Evolutionary conservation across 2,329 filamentous ascomycete genomes (phyloP), one percentile per base, ranked within the genome.

Genomic region (Lecanicillium sp.): DNA sequence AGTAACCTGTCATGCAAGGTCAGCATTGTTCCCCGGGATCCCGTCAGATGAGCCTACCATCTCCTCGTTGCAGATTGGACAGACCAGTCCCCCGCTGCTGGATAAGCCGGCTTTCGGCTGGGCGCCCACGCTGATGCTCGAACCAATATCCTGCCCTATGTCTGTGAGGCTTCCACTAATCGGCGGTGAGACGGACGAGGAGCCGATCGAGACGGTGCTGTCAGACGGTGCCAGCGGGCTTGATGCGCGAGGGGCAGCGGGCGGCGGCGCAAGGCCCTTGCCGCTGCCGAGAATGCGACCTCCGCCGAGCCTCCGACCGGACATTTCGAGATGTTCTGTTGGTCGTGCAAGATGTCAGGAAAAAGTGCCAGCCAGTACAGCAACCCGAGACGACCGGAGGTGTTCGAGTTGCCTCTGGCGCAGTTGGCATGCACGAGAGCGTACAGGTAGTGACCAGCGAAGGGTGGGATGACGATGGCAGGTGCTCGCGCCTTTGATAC

Each of bases 41-140:
- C 21, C 12, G 24, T 15, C 23, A 3, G n/a, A n/a, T 8, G 3
- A 38, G 60, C 70, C 54, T 71, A 93, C 90, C 93, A 98, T 98
- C 67, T 96, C 90, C 69, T 97, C 94, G 58, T 84, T 90, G 68
- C 93, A 98, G 62, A 98, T 98, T n/a, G 93, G 93, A 65, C 93
- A 98, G 48, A 91, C 81, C 51, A 98, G 81, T 65, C 79, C 79
- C 55, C 79, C 79, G 44, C 80, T 51, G 51, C 62, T 57, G 8
- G 59, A 54, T 11, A 76, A 41, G 70, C 74, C 54, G 76, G 75
- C 52, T 72, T 75, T 73, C 44, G 76, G 73, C 15, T 75, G 71
- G 9, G 69, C 67, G 19, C 69, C 74, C 17, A 93, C 69, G 47
- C 86, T 90, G 58, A 96, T 84, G 60, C 87, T 86, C 48, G 89